These are phyloP conservation scores for Pulveroboletus sp. DNA, from an alignment of 768 basidiomycete species.

Conservation along the genomic window DNA sequence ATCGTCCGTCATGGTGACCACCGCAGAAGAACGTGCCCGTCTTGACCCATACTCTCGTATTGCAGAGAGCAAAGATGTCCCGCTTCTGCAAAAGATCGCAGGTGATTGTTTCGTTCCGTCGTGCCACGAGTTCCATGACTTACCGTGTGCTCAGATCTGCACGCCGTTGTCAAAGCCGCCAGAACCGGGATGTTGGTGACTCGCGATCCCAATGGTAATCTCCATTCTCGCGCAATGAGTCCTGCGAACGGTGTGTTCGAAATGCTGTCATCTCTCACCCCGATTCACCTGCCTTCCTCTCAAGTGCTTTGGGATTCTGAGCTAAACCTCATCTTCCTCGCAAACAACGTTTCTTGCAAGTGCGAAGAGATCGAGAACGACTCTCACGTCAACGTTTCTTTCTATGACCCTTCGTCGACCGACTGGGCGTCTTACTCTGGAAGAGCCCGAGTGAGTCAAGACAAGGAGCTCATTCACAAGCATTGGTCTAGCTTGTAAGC, in stretches of 20 bases:
- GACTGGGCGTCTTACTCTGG: constrained; percentile 81
- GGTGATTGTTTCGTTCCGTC: constrained; percentile 36
- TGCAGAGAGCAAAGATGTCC: constrained; percentile 54
- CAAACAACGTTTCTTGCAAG: constrained; percentile 70
- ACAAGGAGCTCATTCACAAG: constrained; percentile 60
- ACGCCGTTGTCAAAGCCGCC: constrained; percentile 58
- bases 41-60: constrained; percentile 75
- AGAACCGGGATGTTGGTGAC: constrained; percentile 78
- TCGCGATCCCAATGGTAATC: constrained; percentile 55
- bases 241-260: constrained; percentile 55
- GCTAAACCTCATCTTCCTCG: constrained; percentile 62
- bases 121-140: neutral
- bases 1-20: constrained; percentile 12
- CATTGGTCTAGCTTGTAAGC: constrained; percentile 57
- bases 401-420: constrained; percentile 64
- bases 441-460: constrained; percentile 59
- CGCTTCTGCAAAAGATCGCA: constrained; percentile 62
- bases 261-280: neutral
- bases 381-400: constrained; percentile 75
- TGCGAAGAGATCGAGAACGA: constrained; percentile 76
- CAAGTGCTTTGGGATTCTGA: constrained; percentile 45
- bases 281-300: neutral
- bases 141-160: constrained; percentile 44
- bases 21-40: constrained; percentile 26
- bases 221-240: constrained; percentile 82